phyloP scores from a whole-genome alignment of 352 stramenopile genomes.

The Globisporangium barbulae region DNA sequence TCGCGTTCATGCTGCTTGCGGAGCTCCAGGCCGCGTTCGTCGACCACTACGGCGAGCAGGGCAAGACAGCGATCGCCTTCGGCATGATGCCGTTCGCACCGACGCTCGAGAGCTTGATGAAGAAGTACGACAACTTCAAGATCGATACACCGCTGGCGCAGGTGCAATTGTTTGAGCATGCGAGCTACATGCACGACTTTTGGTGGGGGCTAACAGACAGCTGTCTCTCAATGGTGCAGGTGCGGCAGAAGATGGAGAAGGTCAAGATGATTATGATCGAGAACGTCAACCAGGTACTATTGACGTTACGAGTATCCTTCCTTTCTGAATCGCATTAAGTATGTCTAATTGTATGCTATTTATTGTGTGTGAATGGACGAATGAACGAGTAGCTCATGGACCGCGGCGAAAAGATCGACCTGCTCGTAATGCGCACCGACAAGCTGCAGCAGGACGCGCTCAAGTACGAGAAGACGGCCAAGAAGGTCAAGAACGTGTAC shows the following conservation, averaged over 20 bases:
- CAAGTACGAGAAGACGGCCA: conserved; percentile 94
- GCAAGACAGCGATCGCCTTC: conserved; percentile 67
- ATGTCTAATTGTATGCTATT: neutral
- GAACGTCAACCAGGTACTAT: conserved; percentile 92
- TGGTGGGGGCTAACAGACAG: neutral
- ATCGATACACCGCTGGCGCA: conserved; percentile 75
- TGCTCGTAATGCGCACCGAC: conserved; percentile 82
- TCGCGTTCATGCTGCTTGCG: conserved; percentile 69
- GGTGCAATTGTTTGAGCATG: conserved; percentile 14
- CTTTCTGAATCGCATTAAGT: neutral
- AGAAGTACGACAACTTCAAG: conserved; percentile 85
- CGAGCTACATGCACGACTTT: neutral
- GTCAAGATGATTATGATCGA: conserved; percentile 98
- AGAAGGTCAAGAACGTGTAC: conserved; percentile 89
- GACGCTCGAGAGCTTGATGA: conserved; percentile 64
- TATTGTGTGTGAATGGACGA: neutral
- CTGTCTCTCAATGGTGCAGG: conserved; percentile 13
- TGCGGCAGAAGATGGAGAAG: conserved; percentile 96
- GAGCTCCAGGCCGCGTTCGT: conserved; percentile 69
- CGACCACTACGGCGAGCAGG: conserved; percentile 55
- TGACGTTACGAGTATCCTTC: neutral
- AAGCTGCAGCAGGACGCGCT: conserved; percentile 96
- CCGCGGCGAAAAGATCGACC: conserved; percentile 97
- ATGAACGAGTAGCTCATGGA: conserved; percentile 92
- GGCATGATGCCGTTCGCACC: conserved; percentile 60